These are phyloP conservation scores for Venturiaceae sp. DNA, from an alignment of 2,329 filamentous ascomycete genomes.

Conservation along the genomic window DNA sequence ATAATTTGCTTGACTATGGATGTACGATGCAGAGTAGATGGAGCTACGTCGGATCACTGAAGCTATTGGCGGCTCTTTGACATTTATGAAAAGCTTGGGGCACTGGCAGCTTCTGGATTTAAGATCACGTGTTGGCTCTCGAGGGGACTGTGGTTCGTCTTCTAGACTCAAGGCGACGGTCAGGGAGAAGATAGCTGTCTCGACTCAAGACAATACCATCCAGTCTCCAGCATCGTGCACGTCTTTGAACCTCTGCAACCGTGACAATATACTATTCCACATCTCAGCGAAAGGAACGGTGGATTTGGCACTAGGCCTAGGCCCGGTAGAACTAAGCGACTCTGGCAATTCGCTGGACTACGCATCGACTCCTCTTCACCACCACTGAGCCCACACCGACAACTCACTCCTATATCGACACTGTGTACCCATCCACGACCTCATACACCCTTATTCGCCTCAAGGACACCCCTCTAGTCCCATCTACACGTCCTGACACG, in stretches of 20 bases:
- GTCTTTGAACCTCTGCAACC: neutral
- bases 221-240: neutral
- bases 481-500: neutral
- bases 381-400: neutral
- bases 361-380: neutral
- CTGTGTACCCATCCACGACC: neutral
- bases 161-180: too few species aligned
- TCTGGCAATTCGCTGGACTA: neutral
- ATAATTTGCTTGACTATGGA: neutral
- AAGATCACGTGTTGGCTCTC: neutral
- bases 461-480: neutral
- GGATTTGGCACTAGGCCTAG: neutral
- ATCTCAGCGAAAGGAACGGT: too few species aligned
- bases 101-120: too few species aligned
- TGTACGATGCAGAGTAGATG: too few species aligned
- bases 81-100: neutral
- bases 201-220: neutral
- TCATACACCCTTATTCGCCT: neutral
- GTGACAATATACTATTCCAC: too few species aligned
- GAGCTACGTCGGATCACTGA: neutral
- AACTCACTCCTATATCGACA: neutral
- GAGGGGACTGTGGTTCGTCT: too few species aligned
- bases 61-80: neutral
- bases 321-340: slow-evolving; percentile 1
- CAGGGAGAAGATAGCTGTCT: neutral